A percentile compares a stretch with the other conserved stretches of the same genome.
These are phyloP conservation scores for Eucalyptus fibrosa DNA, from an alignment of 345 rosid genomes.

Conservation along the genomic window DNA sequence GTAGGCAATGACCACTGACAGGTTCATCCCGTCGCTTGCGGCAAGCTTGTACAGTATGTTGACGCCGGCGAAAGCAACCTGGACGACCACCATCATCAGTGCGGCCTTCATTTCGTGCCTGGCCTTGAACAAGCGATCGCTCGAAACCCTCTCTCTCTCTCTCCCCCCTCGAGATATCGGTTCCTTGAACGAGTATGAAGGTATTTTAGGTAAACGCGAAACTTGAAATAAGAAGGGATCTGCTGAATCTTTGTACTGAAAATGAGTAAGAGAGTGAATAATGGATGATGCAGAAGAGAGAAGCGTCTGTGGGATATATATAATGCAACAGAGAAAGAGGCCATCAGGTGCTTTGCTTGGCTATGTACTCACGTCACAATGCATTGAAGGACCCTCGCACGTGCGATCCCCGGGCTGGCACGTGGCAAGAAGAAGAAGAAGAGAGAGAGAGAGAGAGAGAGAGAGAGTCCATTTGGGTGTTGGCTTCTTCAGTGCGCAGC, in stretches of 20 bases:
- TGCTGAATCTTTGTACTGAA: background rate
- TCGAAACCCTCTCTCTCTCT: background rate
- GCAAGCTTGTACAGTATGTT: background rate
- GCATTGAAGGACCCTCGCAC: too few relatives aligned
- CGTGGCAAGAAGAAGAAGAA: background rate
- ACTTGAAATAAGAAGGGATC: background rate
- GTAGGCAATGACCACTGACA: background rate
- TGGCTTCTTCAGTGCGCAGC: background rate
- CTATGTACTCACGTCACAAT: background rate
- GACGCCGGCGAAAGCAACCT: background rate
- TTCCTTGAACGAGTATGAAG: background rate
- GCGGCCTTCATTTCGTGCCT: background rate
- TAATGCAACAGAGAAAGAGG: background rate
- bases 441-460: too few relatives aligned
- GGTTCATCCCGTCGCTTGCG: background rate
- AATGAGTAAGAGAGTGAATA: background rate
- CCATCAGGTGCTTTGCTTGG: background rate
- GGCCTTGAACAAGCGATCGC: background rate
- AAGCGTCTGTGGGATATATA: fast-evolving
- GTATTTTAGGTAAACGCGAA: background rate
- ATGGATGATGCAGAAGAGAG: background rate
- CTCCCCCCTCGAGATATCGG: background rate
- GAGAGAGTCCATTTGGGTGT: background rate
- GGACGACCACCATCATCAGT: background rate
- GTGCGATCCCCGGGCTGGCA: too few relatives aligned